Evolutionary conservation across 306 rosid genomes (phyloP), one percentile per base, ranked within the genome.

Genomic region (Quercus agrifolia): DNA sequence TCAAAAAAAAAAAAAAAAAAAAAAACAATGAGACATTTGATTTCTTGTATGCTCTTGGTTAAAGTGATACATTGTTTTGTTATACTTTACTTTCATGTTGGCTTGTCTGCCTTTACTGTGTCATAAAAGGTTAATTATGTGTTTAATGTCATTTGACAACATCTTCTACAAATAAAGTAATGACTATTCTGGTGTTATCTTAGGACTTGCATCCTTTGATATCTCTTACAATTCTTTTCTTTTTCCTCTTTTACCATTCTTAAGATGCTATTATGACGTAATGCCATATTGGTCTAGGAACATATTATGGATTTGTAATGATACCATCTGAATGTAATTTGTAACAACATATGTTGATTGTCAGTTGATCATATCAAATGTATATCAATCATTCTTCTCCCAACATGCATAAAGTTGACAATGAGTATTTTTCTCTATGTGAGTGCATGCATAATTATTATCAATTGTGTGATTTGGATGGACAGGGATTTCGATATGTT

Each of bases 401-500:
- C 51, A 18, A 15, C 52, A 33, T 27, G 15, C 72, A 19, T 67
- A 19, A 67, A 33, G 72, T 35, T 67, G 52, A 67, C n/a, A 27
- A 2, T 66, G 51, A 30, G 19, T 27, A 67, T 67, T 15, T 67
- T 67, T 67, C 35, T 46, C 5, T 4, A 20, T 63, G 69, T 18
- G 20, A 28, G 27, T 67, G 71, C 23, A 31, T 33, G 15, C 10
- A 28, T 30, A 25, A 27, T 33, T 67, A 54, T 54, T 49, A 63
- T 66, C 41, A 56, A 51, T 74, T 71, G 71, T 77, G 57, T 78
- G 74, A 71, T 66, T 83, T 74, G 78, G 44, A 63, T 83, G 80
- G 79, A 78, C 88, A 91, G 96, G 96, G 96, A 56, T 93, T 95
- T 78, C 90, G 92, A 62, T 90, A 93, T 74, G 96, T 95, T 77